Conservation (phyloP, 345 rosid genomes). For the Ricinus communis region DNA sequence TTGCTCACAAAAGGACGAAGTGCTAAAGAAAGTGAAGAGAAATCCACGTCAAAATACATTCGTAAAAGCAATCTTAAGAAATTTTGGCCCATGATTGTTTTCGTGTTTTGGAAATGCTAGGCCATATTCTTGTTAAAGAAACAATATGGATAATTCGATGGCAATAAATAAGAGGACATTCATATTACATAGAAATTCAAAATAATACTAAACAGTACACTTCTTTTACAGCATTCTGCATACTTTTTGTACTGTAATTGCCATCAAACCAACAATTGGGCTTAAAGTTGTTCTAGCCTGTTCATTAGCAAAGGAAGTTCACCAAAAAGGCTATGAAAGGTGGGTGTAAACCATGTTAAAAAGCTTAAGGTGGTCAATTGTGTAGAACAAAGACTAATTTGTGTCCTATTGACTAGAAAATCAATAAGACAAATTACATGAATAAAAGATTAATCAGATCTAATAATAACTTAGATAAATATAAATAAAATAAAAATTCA, state of each 20-base stretch:
- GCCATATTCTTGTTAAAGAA: not conserved
- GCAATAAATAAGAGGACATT: not conserved
- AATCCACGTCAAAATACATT: slow-evolving; percentile 18
- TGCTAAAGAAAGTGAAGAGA: slow-evolving; percentile 36
- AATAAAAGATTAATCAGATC: not conserved
- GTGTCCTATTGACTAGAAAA: not conserved
- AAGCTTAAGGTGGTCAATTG: not conserved
- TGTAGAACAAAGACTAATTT: not conserved
- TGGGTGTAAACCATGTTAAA: not conserved
- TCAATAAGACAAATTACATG: not conserved
- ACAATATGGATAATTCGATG: not conserved
- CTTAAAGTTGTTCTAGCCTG: not conserved
- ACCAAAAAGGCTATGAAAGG: not conserved
- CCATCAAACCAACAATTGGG: not conserved
- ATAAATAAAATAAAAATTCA: too few species aligned
- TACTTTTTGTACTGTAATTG: not conserved
- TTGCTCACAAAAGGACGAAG: slow-evolving; percentile 63
- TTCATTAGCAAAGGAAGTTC: not conserved
- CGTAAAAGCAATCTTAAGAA: slow-evolving; percentile 13
- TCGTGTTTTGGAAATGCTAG: slow-evolving; percentile 1
- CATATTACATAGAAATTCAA: not conserved
- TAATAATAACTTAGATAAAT: not conserved
- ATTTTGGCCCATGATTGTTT: not conserved
- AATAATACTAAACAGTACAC: too few species aligned
- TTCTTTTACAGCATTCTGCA: too few species aligned